A percentile compares a stretch with the other conserved stretches of the same genome.
phyloP scores from a whole-genome alignment of 768 basidiomycete species.

The Mycena maculata region DNA sequence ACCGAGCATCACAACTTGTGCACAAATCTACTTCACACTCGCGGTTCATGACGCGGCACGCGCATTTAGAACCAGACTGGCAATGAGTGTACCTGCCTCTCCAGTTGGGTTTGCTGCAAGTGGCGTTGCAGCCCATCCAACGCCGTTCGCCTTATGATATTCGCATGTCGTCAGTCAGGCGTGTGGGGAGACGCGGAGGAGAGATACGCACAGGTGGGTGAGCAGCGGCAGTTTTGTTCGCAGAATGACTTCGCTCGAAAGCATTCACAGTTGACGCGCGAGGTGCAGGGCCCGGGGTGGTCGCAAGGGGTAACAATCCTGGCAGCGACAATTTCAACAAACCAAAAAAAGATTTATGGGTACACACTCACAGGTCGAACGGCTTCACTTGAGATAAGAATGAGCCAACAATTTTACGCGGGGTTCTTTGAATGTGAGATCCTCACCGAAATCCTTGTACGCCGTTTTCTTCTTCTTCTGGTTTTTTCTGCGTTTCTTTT shows the following conservation, averaged over 20 bases:
- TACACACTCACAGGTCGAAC: too few relatives aligned
- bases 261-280: slow-evolving; percentile 53
- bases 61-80: slow-evolving; percentile 41
- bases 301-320: slow-evolving; percentile 34
- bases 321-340: too few relatives aligned
- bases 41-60: slow-evolving; percentile 47
- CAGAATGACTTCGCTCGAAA: slow-evolving; percentile 54
- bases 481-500: too few relatives aligned
- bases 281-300: slow-evolving; percentile 61
- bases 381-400: too few relatives aligned
- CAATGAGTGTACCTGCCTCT: not conserved
- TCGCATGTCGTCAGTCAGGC: slow-evolving; percentile 23
- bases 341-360: too few relatives aligned
- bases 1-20: slow-evolving; percentile 53
- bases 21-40: slow-evolving; percentile 71
- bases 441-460: too few relatives aligned
- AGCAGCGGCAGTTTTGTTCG: slow-evolving; percentile 61
- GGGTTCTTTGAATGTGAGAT: too few relatives aligned
- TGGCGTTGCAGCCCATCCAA: slow-evolving; percentile 53
- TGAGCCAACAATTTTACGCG: too few relatives aligned
- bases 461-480: too few relatives aligned
- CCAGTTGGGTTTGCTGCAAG: slow-evolving; percentile 18
- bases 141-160: slow-evolving; percentile 52
- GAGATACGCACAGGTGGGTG: slow-evolving; percentile 49
- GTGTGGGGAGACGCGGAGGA: not conserved